Evolutionary conservation across 1,284 basidiomycete species (phyloP).

Genomic region (Polyporus tsugae): DNA sequence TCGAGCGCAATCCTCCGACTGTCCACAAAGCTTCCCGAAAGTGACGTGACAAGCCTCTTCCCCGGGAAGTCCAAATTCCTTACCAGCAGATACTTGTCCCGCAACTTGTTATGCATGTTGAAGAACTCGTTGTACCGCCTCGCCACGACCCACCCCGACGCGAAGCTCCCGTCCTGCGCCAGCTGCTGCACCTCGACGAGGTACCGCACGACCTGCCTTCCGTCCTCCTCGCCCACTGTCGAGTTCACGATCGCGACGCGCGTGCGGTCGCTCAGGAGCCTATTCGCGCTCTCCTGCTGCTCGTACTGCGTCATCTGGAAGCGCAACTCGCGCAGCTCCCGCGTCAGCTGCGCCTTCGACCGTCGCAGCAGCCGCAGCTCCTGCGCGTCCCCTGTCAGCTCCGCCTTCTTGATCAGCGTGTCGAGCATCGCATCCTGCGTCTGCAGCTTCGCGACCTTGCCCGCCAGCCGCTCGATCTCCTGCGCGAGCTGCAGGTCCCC

Average conservation of each 20-base stretch:
- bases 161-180: constrained; percentile 75
- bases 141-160: constrained; percentile 91
- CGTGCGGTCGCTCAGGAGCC: constrained; percentile 82
- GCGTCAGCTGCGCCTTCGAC: constrained; percentile 81
- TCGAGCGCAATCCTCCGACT: constrained; percentile 82
- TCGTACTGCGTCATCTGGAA: constrained; percentile 94
- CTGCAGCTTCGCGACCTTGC: constrained; percentile 79
- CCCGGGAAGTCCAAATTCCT: constrained; percentile 87
- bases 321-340: constrained; percentile 84
- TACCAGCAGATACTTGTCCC: constrained; percentile 75
- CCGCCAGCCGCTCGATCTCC: constrained; percentile 80
- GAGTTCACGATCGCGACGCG: constrained; percentile 82
- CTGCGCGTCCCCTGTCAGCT: constrained; percentile 88
- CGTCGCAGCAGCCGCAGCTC: constrained; percentile 86
- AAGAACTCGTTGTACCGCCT: constrained; percentile 95
- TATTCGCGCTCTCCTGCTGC: constrained; percentile 88
- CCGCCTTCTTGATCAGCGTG: constrained; percentile 91
- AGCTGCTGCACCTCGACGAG: constrained; percentile 92
- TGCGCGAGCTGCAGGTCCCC: constrained; percentile 87
- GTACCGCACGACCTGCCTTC: constrained; percentile 91
- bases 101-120: constrained; percentile 85
- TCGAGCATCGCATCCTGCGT: constrained; percentile 87
- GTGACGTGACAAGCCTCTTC: constrained; percentile 85
- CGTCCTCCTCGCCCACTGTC: constrained; percentile 80
- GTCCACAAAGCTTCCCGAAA: constrained; percentile 88